Conservation (phyloP, 2,329 filamentous ascomycete genomes). For the Hortaea werneckii region DNA sequence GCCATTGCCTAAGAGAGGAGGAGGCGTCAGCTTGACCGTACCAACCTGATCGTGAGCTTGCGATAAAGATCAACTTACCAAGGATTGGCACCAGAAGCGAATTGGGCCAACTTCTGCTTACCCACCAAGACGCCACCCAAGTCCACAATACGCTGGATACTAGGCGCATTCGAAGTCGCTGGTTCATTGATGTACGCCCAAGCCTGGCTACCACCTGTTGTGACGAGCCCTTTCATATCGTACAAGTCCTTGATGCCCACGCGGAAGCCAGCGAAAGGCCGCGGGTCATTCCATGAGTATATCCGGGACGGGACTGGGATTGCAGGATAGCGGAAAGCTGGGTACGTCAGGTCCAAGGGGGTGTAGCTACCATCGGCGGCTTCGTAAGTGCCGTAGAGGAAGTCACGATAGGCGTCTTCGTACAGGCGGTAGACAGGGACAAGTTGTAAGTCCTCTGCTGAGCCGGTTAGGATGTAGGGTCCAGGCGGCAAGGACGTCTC, state of each 20-base stretch:
- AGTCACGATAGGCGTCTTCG: conserved; percentile 21
- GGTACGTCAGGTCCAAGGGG: conserved; percentile 17
- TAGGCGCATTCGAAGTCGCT: conserved; percentile 22
- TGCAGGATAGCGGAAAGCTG: conserved; percentile 21
- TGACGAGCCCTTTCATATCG: conserved; percentile 27
- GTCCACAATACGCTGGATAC: conserved; percentile 26
- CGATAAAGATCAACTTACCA: too few species aligned
- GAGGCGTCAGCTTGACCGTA: too few species aligned
- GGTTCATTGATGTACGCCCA: conserved; percentile 17
- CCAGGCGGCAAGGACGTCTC: conserved; percentile 13
- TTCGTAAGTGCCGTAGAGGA: conserved; percentile 24
- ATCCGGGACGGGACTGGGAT: conserved; percentile 32
- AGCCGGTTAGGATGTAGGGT: conserved; percentile 19
- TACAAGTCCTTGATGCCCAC: conserved; percentile 28
- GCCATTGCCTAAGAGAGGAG: too few species aligned
- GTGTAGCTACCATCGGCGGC: conserved; percentile 16
- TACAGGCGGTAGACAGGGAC: conserved; percentile 23
- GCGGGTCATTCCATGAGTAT: conserved; percentile 26
- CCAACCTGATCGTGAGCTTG: too few species aligned
- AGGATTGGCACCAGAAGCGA: conserved; percentile 18
- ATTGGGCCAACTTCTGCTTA: conserved; percentile 28
- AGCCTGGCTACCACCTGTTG: conserved; percentile 24
- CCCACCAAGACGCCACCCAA: conserved; percentile 27
- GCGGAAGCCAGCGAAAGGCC: conserved; percentile 26
- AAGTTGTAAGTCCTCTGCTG: conserved; percentile 11